These are phyloP conservation scores for Ceratocystis lukuohia DNA, from an alignment of 2,329 filamentous ascomycete species.

Conservation along the genomic window DNA sequence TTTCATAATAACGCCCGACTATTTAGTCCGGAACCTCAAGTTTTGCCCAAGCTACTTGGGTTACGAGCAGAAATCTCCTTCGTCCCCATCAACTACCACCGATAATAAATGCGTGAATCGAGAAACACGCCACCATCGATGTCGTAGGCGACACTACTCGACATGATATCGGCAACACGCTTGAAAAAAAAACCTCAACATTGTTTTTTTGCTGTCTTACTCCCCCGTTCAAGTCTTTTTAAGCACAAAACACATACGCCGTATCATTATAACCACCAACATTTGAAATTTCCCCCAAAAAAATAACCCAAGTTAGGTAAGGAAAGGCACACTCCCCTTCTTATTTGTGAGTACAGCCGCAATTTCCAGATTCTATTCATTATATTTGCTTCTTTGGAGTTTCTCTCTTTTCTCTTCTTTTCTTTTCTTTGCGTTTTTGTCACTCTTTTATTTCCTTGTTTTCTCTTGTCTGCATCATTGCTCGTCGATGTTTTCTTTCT, in stretches of 20 bases:
- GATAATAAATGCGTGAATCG: not conserved
- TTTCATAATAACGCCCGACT: not conserved
- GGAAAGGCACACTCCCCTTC: slow-evolving; percentile 4
- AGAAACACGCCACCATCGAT: not conserved
- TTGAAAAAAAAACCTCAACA: not conserved
- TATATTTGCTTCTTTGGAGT: not conserved
- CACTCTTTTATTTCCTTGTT: not conserved
- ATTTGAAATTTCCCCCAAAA: not conserved
- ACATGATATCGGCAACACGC: not conserved
- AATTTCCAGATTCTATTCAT: slow-evolving; percentile 1
- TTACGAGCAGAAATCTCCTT: not conserved
- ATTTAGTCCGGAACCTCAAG: not conserved
- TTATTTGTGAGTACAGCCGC: not conserved
- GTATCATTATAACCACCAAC: not conserved
- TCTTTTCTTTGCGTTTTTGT: slow-evolving; percentile 1
- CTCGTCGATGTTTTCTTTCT: not conserved
- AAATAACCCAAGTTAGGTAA: not conserved
- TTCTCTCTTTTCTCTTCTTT: not conserved
- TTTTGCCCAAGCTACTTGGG: not conserved
- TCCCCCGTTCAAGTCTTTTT: not conserved
- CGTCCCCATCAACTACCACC: not conserved
- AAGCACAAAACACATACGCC: not conserved
- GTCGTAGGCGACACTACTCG: not conserved
- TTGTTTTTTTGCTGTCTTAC: too few species aligned
- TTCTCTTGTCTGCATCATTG: not conserved